phyloP scores from a whole-genome alignment of 169 alveolate species.

The Babesia ovata region DNA sequence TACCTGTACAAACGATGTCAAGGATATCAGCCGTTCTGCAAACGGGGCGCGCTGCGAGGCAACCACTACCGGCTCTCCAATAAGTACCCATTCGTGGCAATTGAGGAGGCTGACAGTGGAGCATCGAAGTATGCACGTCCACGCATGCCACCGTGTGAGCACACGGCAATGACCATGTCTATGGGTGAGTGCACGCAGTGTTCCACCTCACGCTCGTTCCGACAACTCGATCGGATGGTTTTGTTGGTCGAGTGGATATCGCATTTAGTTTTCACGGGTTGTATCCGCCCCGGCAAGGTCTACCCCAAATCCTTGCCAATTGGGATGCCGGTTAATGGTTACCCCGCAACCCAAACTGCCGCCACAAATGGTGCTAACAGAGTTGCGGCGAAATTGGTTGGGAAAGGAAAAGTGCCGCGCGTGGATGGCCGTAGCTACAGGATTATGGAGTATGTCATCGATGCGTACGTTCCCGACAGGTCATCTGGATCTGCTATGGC shows the following conservation, averaged over 20 bases:
- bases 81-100: neutral
- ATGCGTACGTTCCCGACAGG: neutral
- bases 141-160: slow-evolving; percentile 5
- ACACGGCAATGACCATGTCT: slow-evolving; percentile 11
- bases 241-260: slow-evolving; percentile 45
- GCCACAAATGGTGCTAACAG: neutral
- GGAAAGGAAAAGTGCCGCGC: neutral
- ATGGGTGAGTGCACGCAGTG: slow-evolving; percentile 2
- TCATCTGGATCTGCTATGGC: neutral
- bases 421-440: neutral
- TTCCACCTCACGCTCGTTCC: slow-evolving; percentile 2
- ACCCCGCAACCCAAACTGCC: neutral
- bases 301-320: neutral
- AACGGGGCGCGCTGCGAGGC: neutral
- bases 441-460: slow-evolving; percentile 1
- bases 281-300: neutral
- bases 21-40: neutral
- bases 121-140: neutral
- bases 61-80: neutral
- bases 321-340: neutral
- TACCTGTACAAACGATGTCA: neutral
- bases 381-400: neutral
- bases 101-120: neutral
- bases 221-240: slow-evolving; percentile 41
- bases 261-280: slow-evolving; percentile 39